Base-by-base conservation (phyloP, 1,284 basidiomycete genomes). In the Nidula niveotomentosa region DNA sequence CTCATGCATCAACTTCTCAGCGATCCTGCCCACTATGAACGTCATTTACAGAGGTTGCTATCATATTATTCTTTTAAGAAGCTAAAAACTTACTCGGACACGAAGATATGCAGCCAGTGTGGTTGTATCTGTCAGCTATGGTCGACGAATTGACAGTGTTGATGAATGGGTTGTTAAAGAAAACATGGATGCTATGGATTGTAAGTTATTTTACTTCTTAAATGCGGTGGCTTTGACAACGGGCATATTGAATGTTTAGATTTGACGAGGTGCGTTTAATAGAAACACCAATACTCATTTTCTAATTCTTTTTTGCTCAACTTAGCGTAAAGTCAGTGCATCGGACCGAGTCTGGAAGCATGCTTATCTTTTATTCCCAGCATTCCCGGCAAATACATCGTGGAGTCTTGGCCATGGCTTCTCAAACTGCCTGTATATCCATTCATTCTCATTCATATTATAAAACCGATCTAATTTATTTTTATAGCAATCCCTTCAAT, bases 331-430 rank as follows among this genome's bases (percentile, higher is more conserved):
- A 74, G 71, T 72, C 50, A 57, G 58, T 56, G 3, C 33, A 48
- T 12, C 55, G 46, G 39, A 8, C n/a, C 34, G 13, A 12, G 7
- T 41, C 8, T 13, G 12, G 7, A 18, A 39, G 33, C 30, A n/a
- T 23, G 17, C 15, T 18, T 49, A 54, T 23, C 43, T 36, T 8
- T 7, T n/a, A 37, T 34, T 48, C 23, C 46, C 52, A 82, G 78
- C 57, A 80, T 82, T 53, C 80, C 79, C 1, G 79, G 79, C 39
- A 81, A 81, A 62, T 81, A 80, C 55, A 60, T 80, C 5, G 79
- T 81, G 10, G 79, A 83, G 62, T 73, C 76, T 4, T 73, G 76
- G 67, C 79, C 79, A 0, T 78, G 77, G 70, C 69, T 81, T 1
- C 65, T 80, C 10, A 76, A 76, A 55, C 68, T 81, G 6, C 80